Percentiles rank a stretch among this genome's conserved stretches.
phyloP scores from a whole-genome alignment of 352 stramenopile genomes.

The Phytophthora idaei region DNA sequence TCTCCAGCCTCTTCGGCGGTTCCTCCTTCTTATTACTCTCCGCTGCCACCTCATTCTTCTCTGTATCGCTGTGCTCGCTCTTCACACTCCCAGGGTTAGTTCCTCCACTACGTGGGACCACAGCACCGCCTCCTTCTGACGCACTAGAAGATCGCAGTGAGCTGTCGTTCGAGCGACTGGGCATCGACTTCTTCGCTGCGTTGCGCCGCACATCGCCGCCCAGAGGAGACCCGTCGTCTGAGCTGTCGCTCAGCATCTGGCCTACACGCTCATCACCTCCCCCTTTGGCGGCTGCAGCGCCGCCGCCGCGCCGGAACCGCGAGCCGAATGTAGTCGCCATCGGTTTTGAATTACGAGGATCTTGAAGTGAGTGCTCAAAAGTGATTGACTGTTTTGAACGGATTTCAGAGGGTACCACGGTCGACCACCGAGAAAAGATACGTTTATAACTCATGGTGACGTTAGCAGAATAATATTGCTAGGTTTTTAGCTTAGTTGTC shows the following conservation, averaged over 20 bases:
- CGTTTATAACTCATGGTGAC: background rate
- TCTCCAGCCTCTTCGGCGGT: conserved; percentile 10
- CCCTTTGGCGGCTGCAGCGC: conserved; percentile 8
- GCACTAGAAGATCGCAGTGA: conserved; percentile 24
- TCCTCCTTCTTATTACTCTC: conserved; percentile 15
- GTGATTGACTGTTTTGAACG: no score
- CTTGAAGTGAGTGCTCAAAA: conserved; percentile 11
- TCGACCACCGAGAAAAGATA: conserved; percentile 18
- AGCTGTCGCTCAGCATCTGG: conserved; percentile 72
- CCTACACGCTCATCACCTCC: conserved; percentile 43
- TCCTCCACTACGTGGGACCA: conserved; percentile 7
- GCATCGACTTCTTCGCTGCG: conserved; percentile 14
- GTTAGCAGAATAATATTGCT: background rate
- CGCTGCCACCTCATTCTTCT: conserved; percentile 5
- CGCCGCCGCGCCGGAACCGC: conserved; percentile 39
- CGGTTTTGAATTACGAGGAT: background rate
- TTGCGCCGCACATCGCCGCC: conserved; percentile 26
- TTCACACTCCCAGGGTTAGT: conserved; percentile 6
- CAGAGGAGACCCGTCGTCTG: conserved; percentile 40
- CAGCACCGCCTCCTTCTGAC: conserved; percentile 17
- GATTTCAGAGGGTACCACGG: background rate
- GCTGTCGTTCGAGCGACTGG: conserved; percentile 22
- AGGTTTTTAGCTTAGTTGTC: background rate
- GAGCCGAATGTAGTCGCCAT: conserved; percentile 34
- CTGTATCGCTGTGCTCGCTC: conserved; percentile 9